Evolutionary conservation across 768 basidiomycete genomes (phyloP).

Genomic region (Suillus discolor): DNA sequence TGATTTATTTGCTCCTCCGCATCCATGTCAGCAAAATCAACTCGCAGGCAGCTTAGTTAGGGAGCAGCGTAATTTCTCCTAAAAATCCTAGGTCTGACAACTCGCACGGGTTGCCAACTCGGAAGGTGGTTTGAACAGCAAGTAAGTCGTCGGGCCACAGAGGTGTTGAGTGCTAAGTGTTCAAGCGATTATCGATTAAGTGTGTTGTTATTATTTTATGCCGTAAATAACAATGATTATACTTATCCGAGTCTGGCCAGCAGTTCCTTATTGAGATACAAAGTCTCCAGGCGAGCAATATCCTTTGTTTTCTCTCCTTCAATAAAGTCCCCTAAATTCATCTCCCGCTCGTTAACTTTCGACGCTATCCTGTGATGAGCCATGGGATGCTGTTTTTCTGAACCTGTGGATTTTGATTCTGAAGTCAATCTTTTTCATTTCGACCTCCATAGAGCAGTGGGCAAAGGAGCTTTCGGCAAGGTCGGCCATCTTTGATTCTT

Average conservation of each 20-base stretch:
- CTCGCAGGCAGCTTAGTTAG: slow-evolving; percentile 7
- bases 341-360: slow-evolving; percentile 31
- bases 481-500: slow-evolving; percentile 41
- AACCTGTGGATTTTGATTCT: slow-evolving; percentile 83
- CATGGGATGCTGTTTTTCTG: slow-evolving; percentile 64
- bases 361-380: slow-evolving; percentile 41
- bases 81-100: neutral
- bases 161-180: neutral
- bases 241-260: neutral
- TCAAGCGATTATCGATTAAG: neutral
- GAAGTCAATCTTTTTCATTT: slow-evolving; percentile 95
- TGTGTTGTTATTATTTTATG: slow-evolving; percentile 1
- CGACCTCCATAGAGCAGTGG: slow-evolving; percentile 92
- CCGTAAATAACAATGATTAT: neutral
- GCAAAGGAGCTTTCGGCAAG: slow-evolving; percentile 98
- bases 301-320: slow-evolving; percentile 36
- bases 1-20: slow-evolving; percentile 28
- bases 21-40: slow-evolving; percentile 33
- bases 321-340: slow-evolving; percentile 23
- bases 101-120: neutral
- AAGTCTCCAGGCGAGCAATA: slow-evolving; percentile 25
- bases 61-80: neutral
- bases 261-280: slow-evolving; percentile 22
- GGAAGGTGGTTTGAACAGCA: neutral
- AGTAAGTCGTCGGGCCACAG: neutral